These are phyloP conservation scores for Prunus mira DNA, from an alignment of 306 rosid genomes.

Conservation along the genomic window DNA sequence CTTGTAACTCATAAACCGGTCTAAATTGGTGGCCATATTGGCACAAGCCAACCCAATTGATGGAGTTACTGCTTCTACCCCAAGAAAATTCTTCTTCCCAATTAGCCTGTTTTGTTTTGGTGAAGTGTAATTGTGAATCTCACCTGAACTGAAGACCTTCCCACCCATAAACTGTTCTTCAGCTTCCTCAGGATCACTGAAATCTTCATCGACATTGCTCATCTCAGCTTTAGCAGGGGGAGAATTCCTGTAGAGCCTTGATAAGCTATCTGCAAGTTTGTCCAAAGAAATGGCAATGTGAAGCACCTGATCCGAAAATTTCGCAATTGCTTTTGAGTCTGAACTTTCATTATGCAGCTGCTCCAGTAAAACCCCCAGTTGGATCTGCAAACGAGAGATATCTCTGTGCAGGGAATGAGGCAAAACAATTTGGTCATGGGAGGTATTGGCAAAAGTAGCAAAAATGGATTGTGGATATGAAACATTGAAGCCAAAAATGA, in stretches of 20 bases:
- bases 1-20: conserved; percentile 21
- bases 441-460: neutral
- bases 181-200: conserved; percentile 8
- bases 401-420: conserved; percentile 8
- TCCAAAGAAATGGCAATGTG: conserved; percentile 21
- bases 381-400: conserved; percentile 15
- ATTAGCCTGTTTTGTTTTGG: conserved; percentile 20
- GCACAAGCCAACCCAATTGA: conserved; percentile 20
- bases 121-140: conserved; percentile 17
- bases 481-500: conserved; percentile 5
- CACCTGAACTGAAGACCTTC: conserved; percentile 21
- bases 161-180: neutral
- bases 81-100: conserved; percentile 21
- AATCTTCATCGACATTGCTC: conserved; percentile 12
- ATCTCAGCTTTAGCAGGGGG: neutral
- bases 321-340: conserved; percentile 1
- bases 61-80: conserved; percentile 14
- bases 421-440: neutral
- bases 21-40: conserved; percentile 14
- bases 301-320: conserved; percentile 11
- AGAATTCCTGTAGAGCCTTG: neutral
- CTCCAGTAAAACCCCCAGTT: conserved; percentile 13
- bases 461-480: conserved; percentile 4
- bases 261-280: conserved; percentile 8
- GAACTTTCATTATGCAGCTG: conserved; percentile 12